Base-by-base conservation (phyloP, 2,329 filamentous ascomycete species). In the Aspergillus sclerotialis region DNA sequence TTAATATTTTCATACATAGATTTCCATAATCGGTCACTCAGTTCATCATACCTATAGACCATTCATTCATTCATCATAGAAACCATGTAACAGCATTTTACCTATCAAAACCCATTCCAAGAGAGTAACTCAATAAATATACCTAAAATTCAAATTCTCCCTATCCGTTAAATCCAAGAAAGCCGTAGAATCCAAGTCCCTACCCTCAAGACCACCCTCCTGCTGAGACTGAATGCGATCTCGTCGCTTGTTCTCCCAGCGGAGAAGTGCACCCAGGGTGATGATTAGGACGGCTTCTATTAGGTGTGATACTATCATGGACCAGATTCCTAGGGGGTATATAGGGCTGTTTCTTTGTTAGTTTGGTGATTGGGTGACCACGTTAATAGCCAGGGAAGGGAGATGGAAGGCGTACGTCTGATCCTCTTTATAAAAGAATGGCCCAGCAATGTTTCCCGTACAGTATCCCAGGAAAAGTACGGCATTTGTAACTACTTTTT, bases 401-500 rank as follows among this genome's bases (percentile, higher is more conserved):
- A 10, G 6, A 2, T 10, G 9, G 7, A 25, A 15, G 25, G 28
- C 48, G n/a, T 42, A 63, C 45, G 64, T 56, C 45, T 81, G 73
- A n/a, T 64, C 48, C 0, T 67, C 56, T 32, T 70, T 70, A 54
- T 78, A 81, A 58, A 80, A 80, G 54, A 80, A 79, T 0, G 78
- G 78, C 0, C 76, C 72, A 4, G 67, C 69, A 27, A 80, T 76
- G 46, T 80, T 80, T 4, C 76, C 76, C 2, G 72, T 66, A 45
- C 75, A 78, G 36, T 74, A 74, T 0, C 73, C 75, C 7, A 80
- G 61, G 58, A 76, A 79, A 2, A 78, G 63, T 37, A 76, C 69
- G 1, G 72, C 75, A 14, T 76, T 78, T n/a, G 75, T 76, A 16
- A 79, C 71, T 29, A 80, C 75, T 49, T 81, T 78, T 50, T 80